A percentile compares a stretch with the other conserved stretches of the same genome.
Conservation (phyloP, 2,329 filamentous ascomycete genomes). For the Talaromyces sp. region DNA sequence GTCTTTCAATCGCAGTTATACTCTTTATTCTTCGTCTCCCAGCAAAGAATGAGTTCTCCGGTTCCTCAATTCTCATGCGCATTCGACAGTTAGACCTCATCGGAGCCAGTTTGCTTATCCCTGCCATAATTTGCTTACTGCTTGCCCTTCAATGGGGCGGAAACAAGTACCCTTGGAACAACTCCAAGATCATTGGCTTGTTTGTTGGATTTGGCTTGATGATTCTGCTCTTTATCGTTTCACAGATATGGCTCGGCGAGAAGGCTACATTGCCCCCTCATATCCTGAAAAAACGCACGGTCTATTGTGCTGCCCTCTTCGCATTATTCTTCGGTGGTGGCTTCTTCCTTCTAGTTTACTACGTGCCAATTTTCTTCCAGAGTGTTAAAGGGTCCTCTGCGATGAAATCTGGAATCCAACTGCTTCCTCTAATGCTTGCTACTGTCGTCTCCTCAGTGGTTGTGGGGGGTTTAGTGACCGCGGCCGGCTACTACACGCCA, state of each 20-base stretch:
- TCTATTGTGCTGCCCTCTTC: slow-evolving; percentile 36
- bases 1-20: slow-evolving; percentile 48
- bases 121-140: slow-evolving; percentile 27
- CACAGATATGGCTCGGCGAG: slow-evolving; percentile 52
- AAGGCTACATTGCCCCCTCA: slow-evolving; percentile 55
- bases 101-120: slow-evolving; percentile 39
- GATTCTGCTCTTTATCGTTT: slow-evolving; percentile 47
- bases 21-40: slow-evolving; percentile 52
- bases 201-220: slow-evolving; percentile 31
- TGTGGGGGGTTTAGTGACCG: slow-evolving; percentile 11
- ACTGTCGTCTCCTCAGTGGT: slow-evolving; percentile 16
- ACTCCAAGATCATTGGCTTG: slow-evolving; percentile 25
- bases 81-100: slow-evolving; percentile 45
- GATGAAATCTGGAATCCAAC: slow-evolving; percentile 28
- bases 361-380: slow-evolving; percentile 39
- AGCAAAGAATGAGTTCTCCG: slow-evolving; percentile 15
- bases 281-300: slow-evolving; percentile 51
- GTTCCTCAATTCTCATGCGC: slow-evolving; percentile 6
- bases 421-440: slow-evolving; percentile 29
- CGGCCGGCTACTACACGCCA: slow-evolving; percentile 34
- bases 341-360: slow-evolving; percentile 21
- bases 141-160: slow-evolving; percentile 33
- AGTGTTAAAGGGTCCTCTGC: slow-evolving; percentile 29
- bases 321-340: slow-evolving; percentile 16
- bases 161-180: slow-evolving; percentile 28